Evolutionary conservation across 2,329 filamentous ascomycete species (phyloP).

Genomic region (Orbilia ellipsospora): DNA sequence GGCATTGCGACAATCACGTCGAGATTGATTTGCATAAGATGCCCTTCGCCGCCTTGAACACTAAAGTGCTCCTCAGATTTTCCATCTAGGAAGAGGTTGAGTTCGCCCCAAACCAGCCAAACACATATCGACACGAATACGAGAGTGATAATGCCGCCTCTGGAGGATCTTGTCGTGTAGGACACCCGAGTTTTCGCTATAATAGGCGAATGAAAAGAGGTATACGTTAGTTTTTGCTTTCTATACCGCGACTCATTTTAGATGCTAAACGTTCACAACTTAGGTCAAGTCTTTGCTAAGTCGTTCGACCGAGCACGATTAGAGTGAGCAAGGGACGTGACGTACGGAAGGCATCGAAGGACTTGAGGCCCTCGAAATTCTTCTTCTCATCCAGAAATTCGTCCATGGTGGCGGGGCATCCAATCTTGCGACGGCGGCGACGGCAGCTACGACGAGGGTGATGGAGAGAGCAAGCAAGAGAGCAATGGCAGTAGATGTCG

Average conservation of each 20-base stretch:
- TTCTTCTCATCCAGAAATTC: conserved; percentile 57
- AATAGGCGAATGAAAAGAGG: background rate
- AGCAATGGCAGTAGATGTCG: conserved; percentile 21
- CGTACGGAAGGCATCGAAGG: conserved; percentile 96
- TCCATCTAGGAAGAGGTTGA: conserved; percentile 84
- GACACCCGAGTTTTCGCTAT: conserved; percentile 94
- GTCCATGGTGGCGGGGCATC: conserved; percentile 47
- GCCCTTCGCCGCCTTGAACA: conserved; percentile 90
- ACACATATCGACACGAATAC: conserved; percentile 77
- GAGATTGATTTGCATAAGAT: conserved; percentile 91
- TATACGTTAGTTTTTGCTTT: too few relatives aligned
- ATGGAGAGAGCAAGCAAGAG: too few relatives aligned
- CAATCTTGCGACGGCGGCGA: conserved; percentile 26
- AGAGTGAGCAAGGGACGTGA: background rate
- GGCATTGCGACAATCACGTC: conserved; percentile 92
- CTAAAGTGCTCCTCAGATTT: conserved; percentile 88
- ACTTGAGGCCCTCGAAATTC: conserved; percentile 71
- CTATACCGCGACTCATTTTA: too few relatives aligned
- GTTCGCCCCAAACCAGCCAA: conserved; percentile 80
- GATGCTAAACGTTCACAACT: too few relatives aligned
- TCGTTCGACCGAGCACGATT: background rate
- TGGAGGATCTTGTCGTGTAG: conserved; percentile 84
- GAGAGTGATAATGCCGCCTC: conserved; percentile 94
- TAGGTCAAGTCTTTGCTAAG: too few relatives aligned
- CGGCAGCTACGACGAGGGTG: conserved; percentile 8